These are phyloP conservation scores for Conoideocrella luteorostrata DNA, from an alignment of 2,329 filamentous ascomycete species.

Conservation along the genomic window DNA sequence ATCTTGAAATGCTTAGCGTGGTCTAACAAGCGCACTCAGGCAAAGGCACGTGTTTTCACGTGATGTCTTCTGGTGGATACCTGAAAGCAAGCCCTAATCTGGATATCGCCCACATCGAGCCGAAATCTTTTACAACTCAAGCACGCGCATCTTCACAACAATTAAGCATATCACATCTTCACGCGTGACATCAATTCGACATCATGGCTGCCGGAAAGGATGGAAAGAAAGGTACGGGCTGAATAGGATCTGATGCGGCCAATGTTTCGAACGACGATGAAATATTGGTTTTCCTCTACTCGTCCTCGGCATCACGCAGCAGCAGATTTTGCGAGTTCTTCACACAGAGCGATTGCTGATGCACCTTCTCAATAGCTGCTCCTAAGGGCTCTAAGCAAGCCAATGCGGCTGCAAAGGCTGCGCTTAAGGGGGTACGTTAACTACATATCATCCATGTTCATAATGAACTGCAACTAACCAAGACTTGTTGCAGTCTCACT, in stretches of 20 bases:
- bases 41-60: too few species aligned
- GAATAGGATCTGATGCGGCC: conserved; percentile 15
- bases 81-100: too few species aligned
- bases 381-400: conserved; percentile 75
- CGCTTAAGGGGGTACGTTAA: conserved; percentile 84
- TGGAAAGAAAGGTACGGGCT: conserved; percentile 44
- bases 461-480: not conserved
- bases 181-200: conserved; percentile 12
- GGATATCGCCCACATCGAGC: conserved; percentile 14
- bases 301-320: conserved; percentile 51
- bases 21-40: too few species aligned
- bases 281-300: conserved; percentile 2
- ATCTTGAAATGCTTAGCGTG: too few species aligned
- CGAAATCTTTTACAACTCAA: not conserved
- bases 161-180: not conserved
- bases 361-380: conserved; percentile 50
- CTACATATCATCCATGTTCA: conserved; percentile 5
- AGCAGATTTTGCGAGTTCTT: conserved; percentile 73
- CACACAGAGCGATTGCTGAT: conserved; percentile 68
- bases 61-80: too few species aligned
- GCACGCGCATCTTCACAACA: not conserved
- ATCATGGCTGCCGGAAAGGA: conserved; percentile 32
- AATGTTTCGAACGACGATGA: conserved; percentile 8
- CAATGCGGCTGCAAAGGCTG: conserved; percentile 89
- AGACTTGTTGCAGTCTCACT: conserved; percentile 36